phyloP scores from a whole-genome alignment of 768 basidiomycete species.

The Calocera viscosa region DNA sequence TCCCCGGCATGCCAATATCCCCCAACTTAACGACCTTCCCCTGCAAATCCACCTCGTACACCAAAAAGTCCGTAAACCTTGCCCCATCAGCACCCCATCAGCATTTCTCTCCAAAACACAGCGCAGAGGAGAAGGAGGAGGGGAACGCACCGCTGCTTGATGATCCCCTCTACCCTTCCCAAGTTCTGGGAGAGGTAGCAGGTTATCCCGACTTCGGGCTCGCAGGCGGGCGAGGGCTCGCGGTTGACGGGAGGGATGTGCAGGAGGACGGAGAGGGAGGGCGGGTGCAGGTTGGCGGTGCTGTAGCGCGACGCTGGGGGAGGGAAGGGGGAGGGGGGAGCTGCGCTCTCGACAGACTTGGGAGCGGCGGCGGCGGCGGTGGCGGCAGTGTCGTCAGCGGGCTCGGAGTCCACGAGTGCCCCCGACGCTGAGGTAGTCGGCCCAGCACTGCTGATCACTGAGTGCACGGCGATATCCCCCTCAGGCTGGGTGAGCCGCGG shows the following conservation, averaged over 20 bases:
- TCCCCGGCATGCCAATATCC: constrained; percentile 57
- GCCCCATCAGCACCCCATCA: not conserved
- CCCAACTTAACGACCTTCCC: constrained; percentile 71
- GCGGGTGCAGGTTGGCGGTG: constrained; percentile 38
- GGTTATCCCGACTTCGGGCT: constrained; percentile 81
- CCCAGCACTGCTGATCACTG: not conserved
- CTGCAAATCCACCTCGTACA: constrained; percentile 77
- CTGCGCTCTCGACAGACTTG: not conserved
- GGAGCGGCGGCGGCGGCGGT: not conserved
- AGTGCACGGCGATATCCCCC: not conserved
- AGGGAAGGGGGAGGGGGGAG: not conserved
- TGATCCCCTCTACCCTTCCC: constrained; percentile 74
- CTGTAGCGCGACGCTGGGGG: constrained; percentile 6
- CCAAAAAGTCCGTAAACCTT: constrained; percentile 95
- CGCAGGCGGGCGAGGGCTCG: constrained; percentile 45
- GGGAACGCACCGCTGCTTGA: constrained; percentile 75
- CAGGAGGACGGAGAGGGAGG: constrained; percentile 33
- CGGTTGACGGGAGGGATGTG: not conserved
- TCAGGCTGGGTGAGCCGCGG: not conserved
- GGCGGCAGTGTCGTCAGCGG: no score
- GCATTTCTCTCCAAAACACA: not conserved
- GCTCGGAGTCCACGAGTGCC: not conserved
- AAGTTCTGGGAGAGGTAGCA: constrained; percentile 65
- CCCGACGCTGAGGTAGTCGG: not conserved
- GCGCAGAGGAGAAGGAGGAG: not conserved